A percentile compares a stretch with the other conserved stretches of the same genome.
phyloP scores from a whole-genome alignment of 1,284 basidiomycete genomes.

The Marasmius oreades region DNA sequence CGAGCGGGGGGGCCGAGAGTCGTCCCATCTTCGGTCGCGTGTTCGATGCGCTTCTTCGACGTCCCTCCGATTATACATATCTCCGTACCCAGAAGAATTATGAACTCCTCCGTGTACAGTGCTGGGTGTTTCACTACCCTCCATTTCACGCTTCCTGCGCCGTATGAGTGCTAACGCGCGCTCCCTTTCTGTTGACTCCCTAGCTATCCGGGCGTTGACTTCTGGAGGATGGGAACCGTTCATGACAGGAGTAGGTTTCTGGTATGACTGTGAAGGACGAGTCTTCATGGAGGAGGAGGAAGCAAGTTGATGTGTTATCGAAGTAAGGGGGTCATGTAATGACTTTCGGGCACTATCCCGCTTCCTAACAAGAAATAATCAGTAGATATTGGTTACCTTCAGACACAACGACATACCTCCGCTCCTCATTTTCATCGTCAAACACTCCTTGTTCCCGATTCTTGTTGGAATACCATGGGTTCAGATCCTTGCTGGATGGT shows the following conservation, averaged over 20 bases:
- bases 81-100: slow-evolving; percentile 48
- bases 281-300: slow-evolving; percentile 29
- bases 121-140: slow-evolving; percentile 65
- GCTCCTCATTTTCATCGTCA: slow-evolving; percentile 24
- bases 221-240: slow-evolving; percentile 24
- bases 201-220: slow-evolving; percentile 54
- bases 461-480: slow-evolving; percentile 66
- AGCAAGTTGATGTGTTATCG: slow-evolving; percentile 64
- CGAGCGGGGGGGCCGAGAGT: background rate
- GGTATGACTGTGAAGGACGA: slow-evolving; percentile 19
- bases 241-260: slow-evolving; percentile 19
- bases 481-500: slow-evolving; percentile 68
- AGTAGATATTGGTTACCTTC: slow-evolving; percentile 10
- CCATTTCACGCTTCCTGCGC: slow-evolving; percentile 57
- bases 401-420: slow-evolving; percentile 22
- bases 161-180: slow-evolving; percentile 67
- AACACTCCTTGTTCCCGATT: slow-evolving; percentile 14
- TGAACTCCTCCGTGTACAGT: slow-evolving; percentile 54
- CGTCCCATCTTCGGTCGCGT: slow-evolving; percentile 11
- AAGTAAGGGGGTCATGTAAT: slow-evolving; percentile 66
- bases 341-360: slow-evolving; percentile 63
- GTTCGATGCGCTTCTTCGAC: slow-evolving; percentile 65
- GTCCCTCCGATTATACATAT: slow-evolving; percentile 67
- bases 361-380: slow-evolving; percentile 34
- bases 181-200: slow-evolving; percentile 70